Evolutionary conservation across 2,329 filamentous ascomycete species (phyloP), one percentile per base, ranked within the genome.

Genomic region (Phoma sp.): DNA sequence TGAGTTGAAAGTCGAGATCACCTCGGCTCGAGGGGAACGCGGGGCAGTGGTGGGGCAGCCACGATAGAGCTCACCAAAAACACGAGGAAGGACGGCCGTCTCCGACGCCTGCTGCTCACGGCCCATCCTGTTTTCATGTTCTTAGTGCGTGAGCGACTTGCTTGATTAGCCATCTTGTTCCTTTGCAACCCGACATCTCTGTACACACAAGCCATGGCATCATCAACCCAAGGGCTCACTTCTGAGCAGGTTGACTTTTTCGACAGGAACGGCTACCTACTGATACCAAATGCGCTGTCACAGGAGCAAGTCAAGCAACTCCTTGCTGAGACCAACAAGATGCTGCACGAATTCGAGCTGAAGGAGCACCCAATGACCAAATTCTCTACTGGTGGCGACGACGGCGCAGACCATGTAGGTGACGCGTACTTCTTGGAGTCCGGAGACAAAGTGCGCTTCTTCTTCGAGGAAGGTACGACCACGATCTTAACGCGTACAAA

Each of bases 371-470:
- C 95, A 1, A 88, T 98, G 83, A 98, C 95, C 8, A 89, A 88
- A 72, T 99, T 99, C 84, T 90, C 89, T 27, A 97, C 94, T 0
- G 93, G 93, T 64, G 88, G 85, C 78, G 81, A 87, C 67, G 78
- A 83, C 71, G 77, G 77, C 40, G 74, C 72, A 40, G 84, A 88
- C n/a, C 94, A 98, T 77, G 90, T 97, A 10, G 93, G 94, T 59
- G 95, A 98, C 79, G 87, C 90, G 72, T 99, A 99, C 82, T 98
- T 99, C 79, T 85, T 98, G 2, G 84, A 82, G 1, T 95, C 90
- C 3, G 92, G 92, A 58, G 91, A 98, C 81, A 94, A 97, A 78
- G 81, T 98, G 58, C 89, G 92, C 56, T 98, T 96, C 84, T 98
- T 98, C 84, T 96, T 98, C 76, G 94, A 98, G 77, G 92, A 96